Percentiles rank a stretch among this genome's conserved stretches.
These are phyloP conservation scores for Fusarium neocosmosporiellum DNA, from an alignment of 2,329 filamentous ascomycete species.

Conservation along the genomic window DNA sequence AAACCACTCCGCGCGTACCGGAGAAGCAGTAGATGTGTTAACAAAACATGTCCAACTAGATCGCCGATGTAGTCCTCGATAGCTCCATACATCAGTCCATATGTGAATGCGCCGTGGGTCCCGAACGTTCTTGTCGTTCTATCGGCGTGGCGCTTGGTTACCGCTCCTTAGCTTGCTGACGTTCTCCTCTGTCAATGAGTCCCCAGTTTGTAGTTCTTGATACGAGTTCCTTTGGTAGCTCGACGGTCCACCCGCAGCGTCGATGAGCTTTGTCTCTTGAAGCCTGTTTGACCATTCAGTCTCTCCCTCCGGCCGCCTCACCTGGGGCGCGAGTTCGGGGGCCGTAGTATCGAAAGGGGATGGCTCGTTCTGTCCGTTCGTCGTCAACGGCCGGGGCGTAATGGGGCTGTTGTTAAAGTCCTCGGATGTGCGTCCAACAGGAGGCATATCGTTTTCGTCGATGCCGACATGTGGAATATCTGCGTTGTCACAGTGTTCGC, in stretches of 20 bases:
- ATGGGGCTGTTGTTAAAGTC: constrained; percentile 48
- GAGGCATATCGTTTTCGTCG: constrained; percentile 39
- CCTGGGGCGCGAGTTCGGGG: constrained; percentile 48
- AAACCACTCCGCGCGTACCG: constrained; percentile 6
- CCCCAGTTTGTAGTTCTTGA: constrained; percentile 50
- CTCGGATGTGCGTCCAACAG: constrained; percentile 31
- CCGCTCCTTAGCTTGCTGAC: constrained; percentile 59
- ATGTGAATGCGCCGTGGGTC: constrained; percentile 2
- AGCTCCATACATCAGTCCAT: constrained; percentile 8
- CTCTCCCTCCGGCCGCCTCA: constrained; percentile 51
- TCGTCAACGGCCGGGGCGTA: constrained; percentile 55
- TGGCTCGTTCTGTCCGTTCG: constrained; percentile 52
- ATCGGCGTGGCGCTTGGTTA: constrained; percentile 39
- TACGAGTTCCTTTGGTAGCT: constrained; percentile 49
- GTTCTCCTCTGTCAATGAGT: constrained; percentile 66
- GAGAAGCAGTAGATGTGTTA: constrained; percentile 8
- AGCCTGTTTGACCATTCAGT: constrained; percentile 56
- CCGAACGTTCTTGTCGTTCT: background rate
- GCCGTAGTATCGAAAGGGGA: constrained; percentile 56
- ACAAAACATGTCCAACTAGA: background rate
- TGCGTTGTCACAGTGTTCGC: constrained; percentile 56
- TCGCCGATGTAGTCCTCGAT: constrained; percentile 20
- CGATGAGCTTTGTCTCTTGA: constrained; percentile 60
- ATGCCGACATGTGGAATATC: constrained; percentile 53
- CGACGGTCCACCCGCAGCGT: constrained; percentile 55